These are phyloP conservation scores for Angomonas desouzai DNA, from an alignment of 208 protist genomes.

Conservation along the genomic window DNA sequence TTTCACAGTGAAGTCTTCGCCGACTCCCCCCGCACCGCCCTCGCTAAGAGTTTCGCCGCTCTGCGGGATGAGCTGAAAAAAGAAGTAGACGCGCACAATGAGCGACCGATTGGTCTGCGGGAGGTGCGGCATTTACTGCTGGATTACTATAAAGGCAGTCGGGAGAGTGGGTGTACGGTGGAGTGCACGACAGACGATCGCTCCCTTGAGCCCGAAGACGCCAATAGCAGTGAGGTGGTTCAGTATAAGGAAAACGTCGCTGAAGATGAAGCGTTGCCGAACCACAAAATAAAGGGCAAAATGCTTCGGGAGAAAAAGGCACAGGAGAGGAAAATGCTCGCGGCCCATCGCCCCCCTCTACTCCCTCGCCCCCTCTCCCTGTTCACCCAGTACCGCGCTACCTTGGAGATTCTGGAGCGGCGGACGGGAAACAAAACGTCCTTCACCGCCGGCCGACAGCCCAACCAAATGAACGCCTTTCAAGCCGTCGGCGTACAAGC, in stretches of 20 bases:
- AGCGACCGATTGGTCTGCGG: constrained; percentile 20
- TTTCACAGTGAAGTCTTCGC: constrained; percentile 42
- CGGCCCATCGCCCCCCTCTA: neutral
- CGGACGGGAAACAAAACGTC: neutral
- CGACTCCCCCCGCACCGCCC: constrained; percentile 49
- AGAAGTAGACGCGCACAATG: constrained; percentile 27
- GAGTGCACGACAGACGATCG: neutral
- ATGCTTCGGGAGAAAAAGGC: neutral
- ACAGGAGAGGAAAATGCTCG: neutral
- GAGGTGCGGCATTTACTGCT: constrained; percentile 37
- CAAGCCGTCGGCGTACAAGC: neutral
- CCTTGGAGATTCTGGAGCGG: neutral
- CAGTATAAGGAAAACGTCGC: constrained; percentile 2
- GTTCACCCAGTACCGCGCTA: neutral
- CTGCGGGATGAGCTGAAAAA: constrained; percentile 47
- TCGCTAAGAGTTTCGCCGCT: constrained; percentile 50
- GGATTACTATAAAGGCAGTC: neutral
- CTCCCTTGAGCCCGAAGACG: neutral
- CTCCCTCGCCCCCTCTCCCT: neutral
- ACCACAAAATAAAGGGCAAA: neutral
- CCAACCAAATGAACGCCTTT: neutral
- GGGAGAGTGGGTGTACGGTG: neutral
- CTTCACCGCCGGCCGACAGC: neutral
- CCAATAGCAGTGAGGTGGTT: neutral
- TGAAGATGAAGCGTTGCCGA: neutral